Conservation (phyloP, 1,139 yeast genomes). For the Yamadazyma diospyri region DNA sequence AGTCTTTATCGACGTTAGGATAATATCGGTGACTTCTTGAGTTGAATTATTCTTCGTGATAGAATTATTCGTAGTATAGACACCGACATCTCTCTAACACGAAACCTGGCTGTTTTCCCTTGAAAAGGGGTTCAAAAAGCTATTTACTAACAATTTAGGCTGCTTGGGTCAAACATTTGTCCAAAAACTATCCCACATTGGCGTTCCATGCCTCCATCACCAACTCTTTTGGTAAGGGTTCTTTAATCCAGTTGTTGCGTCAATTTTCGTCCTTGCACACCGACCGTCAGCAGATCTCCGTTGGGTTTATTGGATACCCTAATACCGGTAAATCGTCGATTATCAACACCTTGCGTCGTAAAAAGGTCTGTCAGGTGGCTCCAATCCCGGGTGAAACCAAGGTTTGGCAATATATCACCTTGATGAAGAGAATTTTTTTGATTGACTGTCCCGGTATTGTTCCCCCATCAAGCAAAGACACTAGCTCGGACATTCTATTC, state of each 20-base stretch:
- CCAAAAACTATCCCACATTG: slow-evolving; percentile 88
- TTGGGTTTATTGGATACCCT: slow-evolving; percentile 96
- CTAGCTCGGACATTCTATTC: slow-evolving; percentile 90
- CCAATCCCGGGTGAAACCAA: slow-evolving; percentile 99
- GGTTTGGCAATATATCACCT: slow-evolving; percentile 97
- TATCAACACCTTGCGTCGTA: slow-evolving; percentile 86
- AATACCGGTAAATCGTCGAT: slow-evolving; percentile 96
- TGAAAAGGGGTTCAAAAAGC: too few species aligned
- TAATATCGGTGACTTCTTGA: slow-evolving; percentile 53
- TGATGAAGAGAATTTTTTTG: slow-evolving; percentile 90
- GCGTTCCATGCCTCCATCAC: slow-evolving; percentile 98
- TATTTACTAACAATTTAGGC: slow-evolving; percentile 68
- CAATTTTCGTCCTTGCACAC: slow-evolving; percentile 89
- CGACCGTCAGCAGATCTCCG: slow-evolving; percentile 94
- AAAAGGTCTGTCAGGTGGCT: slow-evolving; percentile 95
- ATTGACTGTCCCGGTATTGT: slow-evolving; percentile 99
- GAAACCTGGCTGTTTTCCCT: not conserved
- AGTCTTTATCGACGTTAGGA: slow-evolving; percentile 40
- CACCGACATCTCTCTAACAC: slow-evolving; percentile 45
- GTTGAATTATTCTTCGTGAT: slow-evolving; percentile 49
- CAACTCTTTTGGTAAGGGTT: slow-evolving; percentile 96
- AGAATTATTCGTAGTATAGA: slow-evolving; percentile 68
- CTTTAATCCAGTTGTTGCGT: slow-evolving; percentile 85
- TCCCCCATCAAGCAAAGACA: slow-evolving; percentile 87
- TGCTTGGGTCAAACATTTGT: slow-evolving; percentile 95